Evolutionary conservation across 768 basidiomycete genomes (phyloP), one percentile per base, ranked within the genome.

Genomic region (Boletus pseudo-olivaceus): DNA sequence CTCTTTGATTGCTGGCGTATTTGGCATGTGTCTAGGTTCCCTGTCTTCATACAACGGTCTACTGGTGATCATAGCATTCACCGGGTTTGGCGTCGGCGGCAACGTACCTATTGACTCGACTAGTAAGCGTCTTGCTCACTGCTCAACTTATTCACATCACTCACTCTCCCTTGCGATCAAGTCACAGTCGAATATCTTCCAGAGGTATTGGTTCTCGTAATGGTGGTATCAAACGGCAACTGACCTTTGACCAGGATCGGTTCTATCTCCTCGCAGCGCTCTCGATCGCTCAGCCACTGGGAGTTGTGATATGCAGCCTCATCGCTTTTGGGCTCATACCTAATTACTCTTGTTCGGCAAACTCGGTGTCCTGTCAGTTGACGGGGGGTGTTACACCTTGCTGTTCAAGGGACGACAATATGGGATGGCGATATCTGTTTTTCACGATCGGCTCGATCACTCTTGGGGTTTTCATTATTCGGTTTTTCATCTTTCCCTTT

Each of bases 401-500:
- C n/a, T 62, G 60, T 35, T 55, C 61, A 11, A 61, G 12, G 34
- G 42, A 42, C 14, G 46, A 6, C 19, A 0, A 43, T 61, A 61
- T 62, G 61, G 62, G 62, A 19, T 63, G 62, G 62, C 54, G 58
- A n/a, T 23, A 23, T 4, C 23, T 23, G 23, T 23, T 23, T 23
- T 23, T 23, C 23, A 23, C 23, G 23, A 23, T 23, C 23, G 23
- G 2, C 23, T 23, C 23, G 23, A 23, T 23, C 23, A 23, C 23
- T 23, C 23, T 62, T 6, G 40, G 29, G 4, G 19, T 62, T 7
- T 62, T 59, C n/a, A 35, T 52, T 15, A 0, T 62, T n/a, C 57
- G 62, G 7, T 59, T 52, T 26, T 62, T 62, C 30, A 20, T 62
- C 2, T 62, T 62, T 20, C 54, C 60, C 0, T 56, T 62, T 29